Percentiles rank a stretch among this genome's conserved stretches.
Conservation (phyloP, 2,329 filamentous ascomycete genomes). For the Ustulina deusta region DNA sequence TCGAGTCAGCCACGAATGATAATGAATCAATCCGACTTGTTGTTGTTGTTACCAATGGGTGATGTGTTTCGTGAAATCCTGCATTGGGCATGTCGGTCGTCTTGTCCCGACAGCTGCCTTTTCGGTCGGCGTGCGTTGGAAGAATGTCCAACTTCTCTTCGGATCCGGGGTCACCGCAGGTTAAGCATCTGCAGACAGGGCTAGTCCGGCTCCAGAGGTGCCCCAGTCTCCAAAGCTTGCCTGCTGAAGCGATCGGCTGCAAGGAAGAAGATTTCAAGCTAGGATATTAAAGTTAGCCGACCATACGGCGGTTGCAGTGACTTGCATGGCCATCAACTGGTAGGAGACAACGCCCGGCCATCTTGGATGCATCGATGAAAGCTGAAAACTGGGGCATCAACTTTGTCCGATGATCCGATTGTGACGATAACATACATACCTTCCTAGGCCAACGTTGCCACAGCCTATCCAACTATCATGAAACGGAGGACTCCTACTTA, state of each 20-base stretch:
- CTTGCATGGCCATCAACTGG: slow-evolving; percentile 19
- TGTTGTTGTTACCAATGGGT: neutral
- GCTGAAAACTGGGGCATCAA: neutral
- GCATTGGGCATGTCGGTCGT: slow-evolving; percentile 35
- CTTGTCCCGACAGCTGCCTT: slow-evolving; percentile 33
- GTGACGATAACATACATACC: neutral
- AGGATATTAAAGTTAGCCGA: slow-evolving; percentile 7
- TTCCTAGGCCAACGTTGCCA: slow-evolving; percentile 15
- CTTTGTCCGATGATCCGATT: slow-evolving; percentile 15
- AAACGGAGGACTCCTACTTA: slow-evolving; percentile 3
- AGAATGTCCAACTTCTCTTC: slow-evolving; percentile 5
- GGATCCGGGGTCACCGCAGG: slow-evolving; percentile 27
- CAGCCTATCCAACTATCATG: neutral
- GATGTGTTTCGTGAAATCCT: slow-evolving; percentile 20
- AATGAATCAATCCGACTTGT: neutral
- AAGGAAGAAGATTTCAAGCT: slow-evolving; percentile 12
- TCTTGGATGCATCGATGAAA: neutral
- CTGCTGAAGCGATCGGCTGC: slow-evolving; percentile 23
- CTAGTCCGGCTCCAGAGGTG: slow-evolving; percentile 8
- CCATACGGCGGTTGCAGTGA: slow-evolving; percentile 24
- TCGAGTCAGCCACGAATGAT: neutral
- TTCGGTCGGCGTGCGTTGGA: slow-evolving; percentile 29
- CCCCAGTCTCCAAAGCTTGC: slow-evolving; percentile 1
- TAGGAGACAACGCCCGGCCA: neutral
- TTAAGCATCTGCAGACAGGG: slow-evolving; percentile 26